Conservation (phyloP, 345 rosid genomes). For the Pistacia integerrima region DNA sequence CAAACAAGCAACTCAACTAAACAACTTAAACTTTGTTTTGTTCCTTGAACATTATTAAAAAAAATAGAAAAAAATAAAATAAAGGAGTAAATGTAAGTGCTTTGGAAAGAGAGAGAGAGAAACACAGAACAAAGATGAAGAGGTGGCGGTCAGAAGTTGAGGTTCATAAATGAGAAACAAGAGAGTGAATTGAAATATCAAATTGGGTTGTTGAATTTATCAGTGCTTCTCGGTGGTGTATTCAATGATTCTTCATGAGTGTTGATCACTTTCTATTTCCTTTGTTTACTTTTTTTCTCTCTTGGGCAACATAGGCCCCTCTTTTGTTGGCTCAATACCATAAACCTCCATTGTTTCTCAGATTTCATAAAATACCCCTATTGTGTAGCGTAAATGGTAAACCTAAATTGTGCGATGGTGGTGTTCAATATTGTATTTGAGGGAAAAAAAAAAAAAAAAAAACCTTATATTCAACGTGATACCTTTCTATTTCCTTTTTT, state of each 20-base stretch:
- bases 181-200: conserved; percentile 12
- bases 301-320: too few species aligned
- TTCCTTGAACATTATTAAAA: neutral
- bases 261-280: neutral
- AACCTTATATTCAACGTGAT: too few species aligned
- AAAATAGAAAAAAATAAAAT: too few species aligned
- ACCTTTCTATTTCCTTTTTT: neutral
- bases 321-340: too few species aligned
- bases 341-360: too few species aligned
- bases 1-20: neutral
- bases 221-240: conserved; percentile 34
- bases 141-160: conserved; percentile 27
- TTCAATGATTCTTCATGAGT: conserved; percentile 48
- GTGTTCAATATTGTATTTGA: too few species aligned
- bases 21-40: neutral
- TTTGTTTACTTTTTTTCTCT: too few species aligned
- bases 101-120: neutral
- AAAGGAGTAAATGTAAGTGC: neutral
- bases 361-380: too few species aligned
- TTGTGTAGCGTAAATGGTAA: too few species aligned
- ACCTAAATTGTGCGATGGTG: too few species aligned
- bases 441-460: too few species aligned
- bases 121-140: neutral
- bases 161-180: conserved; percentile 43
- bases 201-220: conserved; percentile 30